Evolutionary conservation across 768 basidiomycete genomes (phyloP).

Genomic region (Chalciporus sphaerocephalus): DNA sequence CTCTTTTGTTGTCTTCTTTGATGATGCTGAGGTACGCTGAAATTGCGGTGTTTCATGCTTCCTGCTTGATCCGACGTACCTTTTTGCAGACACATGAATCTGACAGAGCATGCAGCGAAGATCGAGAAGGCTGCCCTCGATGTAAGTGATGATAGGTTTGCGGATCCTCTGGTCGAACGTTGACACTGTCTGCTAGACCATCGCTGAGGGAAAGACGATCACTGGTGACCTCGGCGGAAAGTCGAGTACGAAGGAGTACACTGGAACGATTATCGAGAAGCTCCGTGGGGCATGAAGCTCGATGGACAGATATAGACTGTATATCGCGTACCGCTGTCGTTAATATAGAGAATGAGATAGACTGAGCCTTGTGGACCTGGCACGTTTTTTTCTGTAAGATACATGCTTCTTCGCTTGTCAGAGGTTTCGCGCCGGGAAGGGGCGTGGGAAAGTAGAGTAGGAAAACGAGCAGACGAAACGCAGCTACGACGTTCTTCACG

Average conservation of each 20-base stretch:
- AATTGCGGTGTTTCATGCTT: constrained; percentile 5
- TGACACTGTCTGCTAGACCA: constrained; percentile 56
- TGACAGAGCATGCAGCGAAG: constrained; percentile 75
- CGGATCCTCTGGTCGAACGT: background rate
- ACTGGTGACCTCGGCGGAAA: constrained; percentile 96
- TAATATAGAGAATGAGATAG: constrained; percentile 2
- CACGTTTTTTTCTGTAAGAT: too few relatives aligned
- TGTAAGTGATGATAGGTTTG: constrained; percentile 46
- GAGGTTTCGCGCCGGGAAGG: constrained; percentile 3
- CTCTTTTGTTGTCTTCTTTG: constrained; percentile 85
- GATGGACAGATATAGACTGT: constrained; percentile 17
- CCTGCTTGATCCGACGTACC: constrained; percentile 23
- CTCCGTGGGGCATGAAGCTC: constrained; percentile 35
- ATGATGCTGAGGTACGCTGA: constrained; percentile 90
- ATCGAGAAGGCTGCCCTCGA: constrained; percentile 90
- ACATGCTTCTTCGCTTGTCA: background rate
- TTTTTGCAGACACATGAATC: constrained; percentile 79
- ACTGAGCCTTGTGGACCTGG: too few relatives aligned
- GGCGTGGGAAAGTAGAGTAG: constrained; percentile 26
- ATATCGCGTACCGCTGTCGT: constrained; percentile 6
- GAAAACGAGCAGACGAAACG: constrained; percentile 14
- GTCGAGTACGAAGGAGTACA: constrained; percentile 85
- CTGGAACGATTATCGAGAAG: constrained; percentile 78
- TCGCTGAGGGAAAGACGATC: constrained; percentile 92
- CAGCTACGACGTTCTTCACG: constrained; percentile 25